Conservation (phyloP, 78 protist species). For the Guillardia theta region DNA sequence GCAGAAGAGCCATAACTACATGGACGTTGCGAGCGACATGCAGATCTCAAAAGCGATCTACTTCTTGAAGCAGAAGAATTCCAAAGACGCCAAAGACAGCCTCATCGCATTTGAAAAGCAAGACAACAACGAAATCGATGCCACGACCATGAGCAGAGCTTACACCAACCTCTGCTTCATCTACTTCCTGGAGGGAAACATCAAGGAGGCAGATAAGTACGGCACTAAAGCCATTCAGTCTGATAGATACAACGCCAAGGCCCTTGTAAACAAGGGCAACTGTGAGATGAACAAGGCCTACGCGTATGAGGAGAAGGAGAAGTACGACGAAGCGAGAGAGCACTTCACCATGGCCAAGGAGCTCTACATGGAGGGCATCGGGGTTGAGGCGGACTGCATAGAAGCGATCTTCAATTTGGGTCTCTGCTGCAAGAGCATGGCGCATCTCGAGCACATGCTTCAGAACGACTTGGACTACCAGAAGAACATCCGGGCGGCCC, state of each 20-base stretch:
- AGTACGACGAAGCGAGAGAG: not conserved
- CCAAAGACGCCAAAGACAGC: conserved; percentile 61
- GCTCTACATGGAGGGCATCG: conserved; percentile 66
- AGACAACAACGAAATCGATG: not conserved
- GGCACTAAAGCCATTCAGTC: conserved; percentile 61
- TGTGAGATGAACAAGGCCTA: not conserved
- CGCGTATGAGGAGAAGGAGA: not conserved
- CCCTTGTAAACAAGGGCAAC: conserved; percentile 82
- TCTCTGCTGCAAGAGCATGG: conserved; percentile 51
- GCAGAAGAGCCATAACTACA: not conserved
- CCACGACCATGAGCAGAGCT: conserved; percentile 57
- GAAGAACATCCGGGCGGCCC: not conserved
- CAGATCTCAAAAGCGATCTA: conserved; percentile 62
- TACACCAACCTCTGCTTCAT: conserved; percentile 80
- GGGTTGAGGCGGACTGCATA: conserved; percentile 71
- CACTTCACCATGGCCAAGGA: not conserved
- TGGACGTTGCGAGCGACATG: conserved; percentile 50
- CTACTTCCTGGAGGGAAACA: conserved; percentile 75
- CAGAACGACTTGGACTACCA: not conserved
- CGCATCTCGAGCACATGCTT: not conserved
- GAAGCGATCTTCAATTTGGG: conserved; percentile 82
- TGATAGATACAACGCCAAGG: conserved; percentile 79
- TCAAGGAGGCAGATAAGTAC: not conserved
- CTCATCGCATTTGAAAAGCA: conserved; percentile 76
- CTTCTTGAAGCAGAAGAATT: conserved; percentile 49